Evolutionary conservation across 306 rosid species (phyloP).

Genomic region (Sesbania bispinosa): DNA sequence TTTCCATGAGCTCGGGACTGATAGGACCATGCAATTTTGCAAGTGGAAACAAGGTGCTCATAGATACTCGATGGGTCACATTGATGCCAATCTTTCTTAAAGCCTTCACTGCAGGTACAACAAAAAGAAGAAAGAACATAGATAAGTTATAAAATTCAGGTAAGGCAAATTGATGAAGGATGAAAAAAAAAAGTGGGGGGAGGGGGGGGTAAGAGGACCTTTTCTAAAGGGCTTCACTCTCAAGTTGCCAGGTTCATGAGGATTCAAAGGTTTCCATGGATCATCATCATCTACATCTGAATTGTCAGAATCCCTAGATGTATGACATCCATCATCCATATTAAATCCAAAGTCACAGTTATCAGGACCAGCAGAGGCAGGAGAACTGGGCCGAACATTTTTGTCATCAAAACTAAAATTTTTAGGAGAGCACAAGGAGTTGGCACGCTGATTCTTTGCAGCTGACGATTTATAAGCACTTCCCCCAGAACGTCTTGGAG

Average conservation of each 20-base stretch:
- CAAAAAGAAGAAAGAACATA: not conserved
- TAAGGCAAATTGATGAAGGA: not conserved
- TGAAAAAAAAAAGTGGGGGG: too few relatives aligned
- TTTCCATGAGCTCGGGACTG: conserved; percentile 60
- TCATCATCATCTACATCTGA: conserved; percentile 57
- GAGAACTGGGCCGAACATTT: conserved; percentile 41
- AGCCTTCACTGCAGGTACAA: conserved; percentile 50
- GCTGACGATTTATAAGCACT: conserved; percentile 45
- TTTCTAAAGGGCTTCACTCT: conserved; percentile 79
- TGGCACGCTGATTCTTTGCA: conserved; percentile 51
- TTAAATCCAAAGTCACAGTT: conserved; percentile 39
- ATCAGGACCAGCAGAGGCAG: conserved; percentile 40
- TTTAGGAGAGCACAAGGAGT: conserved; percentile 40
- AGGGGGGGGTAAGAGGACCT: conserved; percentile 49
- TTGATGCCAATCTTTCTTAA: conserved; percentile 33
- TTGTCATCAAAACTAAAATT: conserved; percentile 35
- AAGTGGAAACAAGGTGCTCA: conserved; percentile 63
- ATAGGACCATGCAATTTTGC: conserved; percentile 78
- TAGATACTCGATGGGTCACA: conserved; percentile 31
- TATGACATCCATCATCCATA: conserved; percentile 54
- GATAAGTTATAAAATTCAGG: not conserved
- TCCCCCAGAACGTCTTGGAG: conserved; percentile 68
- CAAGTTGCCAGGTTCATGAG: conserved; percentile 84
- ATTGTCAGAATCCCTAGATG: conserved; percentile 44
- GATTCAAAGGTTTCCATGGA: conserved; percentile 95